Conservation (phyloP, 306 rosid species). For the Vigna reflexopilosa region DNA sequence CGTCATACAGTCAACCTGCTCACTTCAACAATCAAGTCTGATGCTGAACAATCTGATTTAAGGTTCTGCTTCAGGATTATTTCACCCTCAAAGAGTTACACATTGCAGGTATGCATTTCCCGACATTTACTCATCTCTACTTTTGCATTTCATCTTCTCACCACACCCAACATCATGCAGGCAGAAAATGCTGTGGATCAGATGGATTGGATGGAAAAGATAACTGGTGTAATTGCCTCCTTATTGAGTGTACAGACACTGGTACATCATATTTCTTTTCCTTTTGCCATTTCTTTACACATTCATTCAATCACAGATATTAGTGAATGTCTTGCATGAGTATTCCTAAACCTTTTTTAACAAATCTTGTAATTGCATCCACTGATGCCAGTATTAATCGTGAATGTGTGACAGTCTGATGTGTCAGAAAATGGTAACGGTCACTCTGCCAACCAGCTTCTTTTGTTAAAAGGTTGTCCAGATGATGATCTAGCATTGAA, state of each 20-base stretch:
- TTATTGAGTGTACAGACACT: conserved; percentile 65
- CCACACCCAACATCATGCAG: conserved; percentile 50
- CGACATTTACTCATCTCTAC: conserved; percentile 21
- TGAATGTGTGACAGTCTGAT: conserved; percentile 56
- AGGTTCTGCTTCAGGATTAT: conserved; percentile 90
- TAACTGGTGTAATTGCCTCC: conserved; percentile 79
- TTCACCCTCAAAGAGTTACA: conserved; percentile 69
- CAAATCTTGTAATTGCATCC: background rate
- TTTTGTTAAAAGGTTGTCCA: conserved; percentile 36
- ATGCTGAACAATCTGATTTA: conserved; percentile 79
- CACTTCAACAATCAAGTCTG: conserved; percentile 80
- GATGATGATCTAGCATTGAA: conserved; percentile 44
- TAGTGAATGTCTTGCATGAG: background rate
- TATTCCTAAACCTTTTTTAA: background rate
- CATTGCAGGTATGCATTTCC: conserved; percentile 66
- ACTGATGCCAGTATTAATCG: conserved; percentile 31
- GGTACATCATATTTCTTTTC: conserved; percentile 47
- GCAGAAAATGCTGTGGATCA: conserved; percentile 85
- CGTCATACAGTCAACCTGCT: conserved; percentile 81
- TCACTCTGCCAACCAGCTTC: conserved; percentile 31
- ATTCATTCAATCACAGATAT: too few species aligned
- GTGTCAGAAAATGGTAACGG: conserved; percentile 45
- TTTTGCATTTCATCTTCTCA: background rate
- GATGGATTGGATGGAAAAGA: conserved; percentile 89
- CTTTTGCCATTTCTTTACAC: background rate